These are phyloP conservation scores for Neoboletus subvelutipes DNA, from an alignment of 768 basidiomycete genomes.

Conservation along the genomic window DNA sequence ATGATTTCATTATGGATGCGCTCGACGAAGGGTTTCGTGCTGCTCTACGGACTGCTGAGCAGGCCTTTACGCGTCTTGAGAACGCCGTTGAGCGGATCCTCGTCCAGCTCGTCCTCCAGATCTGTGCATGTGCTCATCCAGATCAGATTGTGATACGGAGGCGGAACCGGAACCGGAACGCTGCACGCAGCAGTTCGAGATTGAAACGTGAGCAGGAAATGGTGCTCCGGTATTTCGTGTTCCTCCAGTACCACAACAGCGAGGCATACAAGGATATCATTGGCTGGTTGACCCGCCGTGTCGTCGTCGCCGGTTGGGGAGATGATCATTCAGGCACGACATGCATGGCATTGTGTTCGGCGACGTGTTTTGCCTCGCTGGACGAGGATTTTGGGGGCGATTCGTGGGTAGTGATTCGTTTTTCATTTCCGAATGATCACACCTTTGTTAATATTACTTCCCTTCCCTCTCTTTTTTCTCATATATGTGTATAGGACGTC, in stretches of 20 bases:
- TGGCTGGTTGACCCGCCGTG: slow-evolving; percentile 23
- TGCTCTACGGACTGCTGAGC: slow-evolving; percentile 42
- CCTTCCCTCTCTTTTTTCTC: no score
- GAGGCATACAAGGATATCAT: slow-evolving; percentile 44
- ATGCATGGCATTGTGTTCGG: slow-evolving; percentile 30
- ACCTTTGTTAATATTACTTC: background rate
- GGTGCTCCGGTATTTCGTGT: slow-evolving; percentile 52
- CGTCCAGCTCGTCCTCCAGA: slow-evolving; percentile 33
- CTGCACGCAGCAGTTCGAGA: slow-evolving; percentile 18
- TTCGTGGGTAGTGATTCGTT: slow-evolving; percentile 21
- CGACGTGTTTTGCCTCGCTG: slow-evolving; percentile 50
- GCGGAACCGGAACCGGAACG: background rate
- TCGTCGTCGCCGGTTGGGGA: slow-evolving; percentile 26
- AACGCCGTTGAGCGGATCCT: slow-evolving; percentile 40
- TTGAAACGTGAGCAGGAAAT: slow-evolving; percentile 32
- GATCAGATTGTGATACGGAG: background rate
- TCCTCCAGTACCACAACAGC: slow-evolving; percentile 59
- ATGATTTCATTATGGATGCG: slow-evolving; percentile 37
- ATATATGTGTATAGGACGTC: slow-evolving; percentile 40
- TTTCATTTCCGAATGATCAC: background rate
- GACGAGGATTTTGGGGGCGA: slow-evolving; percentile 44
- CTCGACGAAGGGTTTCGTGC: slow-evolving; percentile 37
- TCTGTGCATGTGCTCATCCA: slow-evolving; percentile 16
- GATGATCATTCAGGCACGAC: slow-evolving; percentile 16
- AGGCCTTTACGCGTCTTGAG: slow-evolving; percentile 45